Evolutionary conservation across 768 basidiomycete species (phyloP).

Genomic region (Tylopilus sp.): DNA sequence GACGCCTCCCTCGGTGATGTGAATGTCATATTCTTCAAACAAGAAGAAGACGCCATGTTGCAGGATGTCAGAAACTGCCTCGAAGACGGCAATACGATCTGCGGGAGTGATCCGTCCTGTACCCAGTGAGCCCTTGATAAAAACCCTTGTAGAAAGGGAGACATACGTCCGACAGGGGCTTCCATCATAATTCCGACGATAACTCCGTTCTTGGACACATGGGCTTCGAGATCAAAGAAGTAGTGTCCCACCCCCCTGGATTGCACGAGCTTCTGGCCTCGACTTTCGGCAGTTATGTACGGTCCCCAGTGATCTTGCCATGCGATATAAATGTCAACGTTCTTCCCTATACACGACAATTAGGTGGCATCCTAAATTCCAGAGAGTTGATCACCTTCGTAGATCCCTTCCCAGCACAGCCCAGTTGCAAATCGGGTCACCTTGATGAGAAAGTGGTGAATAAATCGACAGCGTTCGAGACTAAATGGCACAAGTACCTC

Average conservation of each 20-base stretch:
- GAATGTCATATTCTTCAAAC: constrained; percentile 21
- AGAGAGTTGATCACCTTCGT: constrained; percentile 18
- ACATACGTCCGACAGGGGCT: constrained; percentile 26
- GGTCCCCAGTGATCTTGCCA: constrained; percentile 22
- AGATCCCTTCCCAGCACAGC: constrained; percentile 28
- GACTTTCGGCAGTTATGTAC: constrained; percentile 25
- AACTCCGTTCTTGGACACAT: constrained; percentile 27
- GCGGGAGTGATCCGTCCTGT: constrained; percentile 20
- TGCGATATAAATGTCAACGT: constrained; percentile 29
- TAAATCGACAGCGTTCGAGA: neutral
- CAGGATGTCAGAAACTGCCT: constrained; percentile 32
- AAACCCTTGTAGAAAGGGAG: neutral
- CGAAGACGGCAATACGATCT: constrained; percentile 28
- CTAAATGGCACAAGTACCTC: constrained; percentile 16
- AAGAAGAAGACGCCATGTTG: constrained; percentile 24
- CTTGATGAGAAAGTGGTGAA: constrained; percentile 9
- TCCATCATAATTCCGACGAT: constrained; percentile 33
- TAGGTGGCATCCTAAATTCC: neutral
- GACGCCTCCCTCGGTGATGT: constrained; percentile 28
- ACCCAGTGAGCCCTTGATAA: constrained; percentile 6
- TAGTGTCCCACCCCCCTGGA: constrained; percentile 27
- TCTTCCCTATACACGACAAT: constrained; percentile 15
- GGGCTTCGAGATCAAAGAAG: constrained; percentile 29
- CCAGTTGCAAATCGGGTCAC: constrained; percentile 23
- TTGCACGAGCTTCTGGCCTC: constrained; percentile 29